Evolutionary conservation across 2,329 filamentous ascomycete genomes (phyloP), one percentile per base, ranked within the genome.

Genomic region (Rhexocercosporidium sp.): DNA sequence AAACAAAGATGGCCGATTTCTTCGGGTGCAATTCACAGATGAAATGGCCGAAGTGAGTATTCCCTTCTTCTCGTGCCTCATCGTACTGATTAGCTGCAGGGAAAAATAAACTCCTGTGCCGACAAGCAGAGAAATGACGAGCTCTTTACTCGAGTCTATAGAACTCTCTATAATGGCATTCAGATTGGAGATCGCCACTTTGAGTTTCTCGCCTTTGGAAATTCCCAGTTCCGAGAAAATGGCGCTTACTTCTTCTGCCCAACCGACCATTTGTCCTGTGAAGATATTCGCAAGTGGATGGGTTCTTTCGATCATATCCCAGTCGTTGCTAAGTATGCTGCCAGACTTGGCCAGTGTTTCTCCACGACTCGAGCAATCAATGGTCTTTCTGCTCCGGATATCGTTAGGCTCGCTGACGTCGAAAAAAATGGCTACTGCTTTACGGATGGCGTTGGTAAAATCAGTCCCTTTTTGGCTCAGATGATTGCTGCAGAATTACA

Each of bases 231-330:
- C 67, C 88, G 95, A 61, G 94, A 98, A 75, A 90, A 95, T 72
- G 92, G 94, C 0, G 94, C 93, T 0, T 98, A 96, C 76, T 97
- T 99, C 79, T 98, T 98, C 77, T 91, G 92, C 4, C 86, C 92
- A 0, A 88, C 88, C 0, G 81, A 86, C 0, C 82, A 87, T 64
- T 76, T 92, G 8, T 90, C 88, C 1, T 93, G 93, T 62, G 86
- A 91, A 20, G 84, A 90, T 59, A 97, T 99, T 66, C 90, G 95
- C 4, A 78, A 83, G 37, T 94, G 92, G 88, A 97, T 98, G 91
- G 96, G 96, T 0, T 82, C 91, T 16, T 97, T 99, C 74, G 84
- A 83, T 16, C 87, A 93, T 69, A 97, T 97, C 78, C 88, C 85
- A 64, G 86, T 91, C 29, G 86, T 97, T n/a, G 94, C 95, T 34